Evolutionary conservation across 179 eudicot species (phyloP).

Genomic region (Beta lomatogona): DNA sequence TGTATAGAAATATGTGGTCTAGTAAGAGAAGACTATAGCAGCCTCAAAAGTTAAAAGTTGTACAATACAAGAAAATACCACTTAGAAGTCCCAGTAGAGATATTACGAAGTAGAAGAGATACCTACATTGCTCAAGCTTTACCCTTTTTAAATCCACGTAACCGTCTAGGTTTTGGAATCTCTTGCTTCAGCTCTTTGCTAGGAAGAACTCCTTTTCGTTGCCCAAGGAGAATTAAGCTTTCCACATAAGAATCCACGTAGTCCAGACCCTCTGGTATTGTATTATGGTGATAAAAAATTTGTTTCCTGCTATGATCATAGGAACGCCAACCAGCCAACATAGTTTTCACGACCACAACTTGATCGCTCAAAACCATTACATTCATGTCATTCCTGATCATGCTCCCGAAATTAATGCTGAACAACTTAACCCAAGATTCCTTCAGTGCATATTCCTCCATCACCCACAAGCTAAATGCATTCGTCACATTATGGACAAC

Average conservation of each 20-base stretch:
- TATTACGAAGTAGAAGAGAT: background rate
- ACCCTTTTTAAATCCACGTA: background rate
- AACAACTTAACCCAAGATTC: constrained; percentile 24
- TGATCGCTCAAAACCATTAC: constrained; percentile 9
- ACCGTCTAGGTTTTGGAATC: background rate
- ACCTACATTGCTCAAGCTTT: background rate
- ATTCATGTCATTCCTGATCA: constrained; percentile 10
- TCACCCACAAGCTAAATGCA: constrained; percentile 19
- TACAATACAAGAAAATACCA: background rate
- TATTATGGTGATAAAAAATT: background rate
- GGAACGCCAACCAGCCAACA: constrained; percentile 1
- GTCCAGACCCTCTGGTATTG: background rate
- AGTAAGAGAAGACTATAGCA: background rate
- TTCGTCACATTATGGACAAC: background rate
- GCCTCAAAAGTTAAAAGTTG: background rate
- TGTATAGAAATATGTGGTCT: background rate
- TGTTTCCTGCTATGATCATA: background rate
- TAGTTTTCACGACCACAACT: background rate
- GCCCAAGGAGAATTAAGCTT: constrained; percentile 19
- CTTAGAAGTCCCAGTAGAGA: background rate
- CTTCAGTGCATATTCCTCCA: constrained; percentile 17
- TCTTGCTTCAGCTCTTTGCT: background rate
- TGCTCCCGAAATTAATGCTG: background rate
- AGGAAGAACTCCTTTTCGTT: background rate
- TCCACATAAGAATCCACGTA: constrained; percentile 18